Evolutionary conservation across 164 flowering plant genomes (phyloP).

Genomic region (Cinnamomum micranthum): DNA sequence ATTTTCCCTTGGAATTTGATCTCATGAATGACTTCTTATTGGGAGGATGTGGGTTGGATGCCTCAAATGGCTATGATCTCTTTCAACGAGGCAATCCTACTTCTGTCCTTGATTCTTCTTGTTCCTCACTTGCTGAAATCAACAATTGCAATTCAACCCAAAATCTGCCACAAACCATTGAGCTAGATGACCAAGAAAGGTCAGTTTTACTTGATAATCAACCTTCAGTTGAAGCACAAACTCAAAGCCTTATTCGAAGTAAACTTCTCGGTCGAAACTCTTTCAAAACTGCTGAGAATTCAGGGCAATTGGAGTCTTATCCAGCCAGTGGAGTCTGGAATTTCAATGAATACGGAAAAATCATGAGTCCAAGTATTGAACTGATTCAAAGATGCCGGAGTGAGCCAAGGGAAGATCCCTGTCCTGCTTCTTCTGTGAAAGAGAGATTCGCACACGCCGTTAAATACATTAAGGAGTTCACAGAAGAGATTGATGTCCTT

Average conservation of each 20-base stretch:
- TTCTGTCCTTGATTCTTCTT: slow-evolving; percentile 38
- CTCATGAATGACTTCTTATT: slow-evolving; percentile 60
- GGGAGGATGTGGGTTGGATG: slow-evolving; percentile 76
- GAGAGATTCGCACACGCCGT: slow-evolving; percentile 61
- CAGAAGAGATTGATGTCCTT: slow-evolving; percentile 51
- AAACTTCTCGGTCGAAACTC: slow-evolving; percentile 14
- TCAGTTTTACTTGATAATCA: slow-evolving; percentile 22
- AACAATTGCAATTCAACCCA: slow-evolving; percentile 15
- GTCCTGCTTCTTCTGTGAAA: slow-evolving; percentile 43
- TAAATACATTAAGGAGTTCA: slow-evolving; percentile 33
- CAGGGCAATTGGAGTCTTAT: slow-evolving; percentile 19
- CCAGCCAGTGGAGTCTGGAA: slow-evolving; percentile 16
- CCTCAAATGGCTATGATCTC: slow-evolving; percentile 51
- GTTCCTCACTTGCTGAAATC: slow-evolving; percentile 30
- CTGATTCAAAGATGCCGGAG: slow-evolving; percentile 50
- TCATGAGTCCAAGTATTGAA: slow-evolving; percentile 25
- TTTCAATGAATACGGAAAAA: background rate
- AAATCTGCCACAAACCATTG: slow-evolving; percentile 17
- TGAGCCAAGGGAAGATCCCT: slow-evolving; percentile 33
- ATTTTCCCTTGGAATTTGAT: slow-evolving; percentile 41
- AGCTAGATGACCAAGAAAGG: slow-evolving; percentile 29
- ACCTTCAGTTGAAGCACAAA: slow-evolving; percentile 20
- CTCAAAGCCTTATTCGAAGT: slow-evolving; percentile 7
- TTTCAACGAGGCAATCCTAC: slow-evolving; percentile 36
- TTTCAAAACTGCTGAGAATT: slow-evolving; percentile 9